Percentiles rank a stretch among this genome's conserved stretches.
phyloP scores from a whole-genome alignment of 306 rosid genomes.

The barrel medic (Medicago truncatula) region DNA sequence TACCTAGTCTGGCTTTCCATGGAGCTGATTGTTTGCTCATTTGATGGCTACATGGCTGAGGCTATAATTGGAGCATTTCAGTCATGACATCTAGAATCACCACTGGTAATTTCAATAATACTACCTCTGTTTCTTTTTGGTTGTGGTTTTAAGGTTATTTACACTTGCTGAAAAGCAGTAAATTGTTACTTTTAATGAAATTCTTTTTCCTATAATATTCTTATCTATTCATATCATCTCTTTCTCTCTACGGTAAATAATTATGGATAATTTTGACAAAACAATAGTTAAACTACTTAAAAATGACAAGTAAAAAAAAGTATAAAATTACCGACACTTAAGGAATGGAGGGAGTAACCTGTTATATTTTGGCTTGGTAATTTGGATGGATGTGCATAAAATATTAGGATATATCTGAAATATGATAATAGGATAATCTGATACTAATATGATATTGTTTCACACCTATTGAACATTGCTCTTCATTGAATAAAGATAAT shows the following conservation, averaged over 20 bases:
- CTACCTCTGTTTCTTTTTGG: neutral
- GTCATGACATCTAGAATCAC: slow-evolving; percentile 19
- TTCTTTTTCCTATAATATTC: neutral
- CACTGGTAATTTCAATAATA: slow-evolving; percentile 32
- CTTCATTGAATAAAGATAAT: slow-evolving; percentile 25
- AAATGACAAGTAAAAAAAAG: neutral
- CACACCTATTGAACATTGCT: slow-evolving; percentile 1
- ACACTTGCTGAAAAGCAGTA: neutral
- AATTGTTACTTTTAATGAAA: neutral
- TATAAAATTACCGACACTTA: neutral
- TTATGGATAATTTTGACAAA: slow-evolving; percentile 3
- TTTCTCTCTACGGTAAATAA: neutral
- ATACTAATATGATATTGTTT: slow-evolving; percentile 27
- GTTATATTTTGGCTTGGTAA: neutral
- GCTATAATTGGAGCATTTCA: slow-evolving; percentile 33
- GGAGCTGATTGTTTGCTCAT: slow-evolving; percentile 13
- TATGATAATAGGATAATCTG: slow-evolving; percentile 11
- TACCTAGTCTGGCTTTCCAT: slow-evolving; percentile 7
- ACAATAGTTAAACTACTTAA: neutral
- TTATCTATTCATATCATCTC: neutral
- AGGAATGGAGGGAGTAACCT: neutral
- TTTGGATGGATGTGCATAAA: slow-evolving; percentile 8
- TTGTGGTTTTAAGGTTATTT: neutral
- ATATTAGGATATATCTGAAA: slow-evolving; percentile 1
- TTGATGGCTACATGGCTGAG: slow-evolving; percentile 28